phyloP scores from a whole-genome alignment of 805 yeast species.

The Sugiyamaella chiloensis region DNA sequence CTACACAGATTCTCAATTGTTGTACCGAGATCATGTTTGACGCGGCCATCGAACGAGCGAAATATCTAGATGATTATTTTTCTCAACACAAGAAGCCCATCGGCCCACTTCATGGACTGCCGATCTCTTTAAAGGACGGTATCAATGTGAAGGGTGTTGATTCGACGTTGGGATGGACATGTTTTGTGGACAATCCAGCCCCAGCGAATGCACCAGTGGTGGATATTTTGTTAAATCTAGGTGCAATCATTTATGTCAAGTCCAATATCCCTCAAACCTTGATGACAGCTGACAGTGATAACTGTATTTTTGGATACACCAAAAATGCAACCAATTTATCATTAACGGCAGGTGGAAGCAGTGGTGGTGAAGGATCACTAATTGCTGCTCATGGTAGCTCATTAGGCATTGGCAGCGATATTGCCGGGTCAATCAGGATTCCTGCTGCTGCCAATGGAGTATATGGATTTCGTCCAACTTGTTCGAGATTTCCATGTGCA shows the following conservation, averaged over 20 bases:
- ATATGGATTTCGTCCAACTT: constrained; percentile 41
- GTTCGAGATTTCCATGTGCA: constrained; percentile 32
- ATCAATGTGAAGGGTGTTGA: background rate
- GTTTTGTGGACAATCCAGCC: constrained; percentile 9
- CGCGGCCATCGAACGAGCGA: constrained; percentile 56
- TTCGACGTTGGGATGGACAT: background rate
- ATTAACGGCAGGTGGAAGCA: constrained; percentile 50
- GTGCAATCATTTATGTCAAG: constrained; percentile 62
- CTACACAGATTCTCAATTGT: constrained; percentile 49
- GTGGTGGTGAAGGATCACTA: constrained; percentile 54
- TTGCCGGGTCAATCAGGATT: constrained; percentile 51
- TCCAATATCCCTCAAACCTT: constrained; percentile 56
- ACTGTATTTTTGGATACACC: constrained; percentile 46
- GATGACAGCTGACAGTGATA: constrained; percentile 52
- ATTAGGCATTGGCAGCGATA: constrained; percentile 50
- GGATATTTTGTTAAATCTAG: constrained; percentile 46
- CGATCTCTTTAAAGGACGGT: constrained; percentile 54
- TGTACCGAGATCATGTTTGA: constrained; percentile 45
- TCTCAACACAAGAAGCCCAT: constrained; percentile 41
- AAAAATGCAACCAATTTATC: constrained; percentile 43
- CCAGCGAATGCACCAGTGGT: constrained; percentile 45
- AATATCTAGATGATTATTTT: constrained; percentile 49
- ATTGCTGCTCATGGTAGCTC: constrained; percentile 45
- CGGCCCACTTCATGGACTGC: constrained; percentile 67
- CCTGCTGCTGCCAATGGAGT: constrained; percentile 45